Evolutionary conservation across 192 early-diverging fungal species (phyloP).

Genomic region (Backusella westeae): DNA sequence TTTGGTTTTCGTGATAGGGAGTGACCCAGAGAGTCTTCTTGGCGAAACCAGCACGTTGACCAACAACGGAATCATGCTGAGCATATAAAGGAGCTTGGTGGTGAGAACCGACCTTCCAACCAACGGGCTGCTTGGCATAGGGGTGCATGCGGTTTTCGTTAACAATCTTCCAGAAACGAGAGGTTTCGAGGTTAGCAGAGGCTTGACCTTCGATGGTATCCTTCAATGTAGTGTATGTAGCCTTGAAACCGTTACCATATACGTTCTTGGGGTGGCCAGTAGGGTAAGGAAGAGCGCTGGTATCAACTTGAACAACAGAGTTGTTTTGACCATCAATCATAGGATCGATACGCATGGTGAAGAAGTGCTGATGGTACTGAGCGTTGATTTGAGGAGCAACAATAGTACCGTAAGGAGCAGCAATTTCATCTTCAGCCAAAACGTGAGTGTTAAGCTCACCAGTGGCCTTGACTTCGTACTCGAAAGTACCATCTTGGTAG

Average conservation of each 20-base stretch:
- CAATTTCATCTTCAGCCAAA: slow-evolving; percentile 37
- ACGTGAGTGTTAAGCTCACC: slow-evolving; percentile 42
- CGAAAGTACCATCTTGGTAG: slow-evolving; percentile 42
- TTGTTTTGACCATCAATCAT: slow-evolving; percentile 44
- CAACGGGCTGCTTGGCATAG: slow-evolving; percentile 31
- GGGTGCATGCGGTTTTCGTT: slow-evolving; percentile 34
- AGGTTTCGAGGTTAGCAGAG: slow-evolving; percentile 13
- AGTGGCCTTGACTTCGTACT: slow-evolving; percentile 44
- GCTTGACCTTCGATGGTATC: slow-evolving; percentile 29
- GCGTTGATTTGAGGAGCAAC: slow-evolving; percentile 43
- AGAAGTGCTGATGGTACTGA: slow-evolving; percentile 42
- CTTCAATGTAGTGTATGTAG: slow-evolving; percentile 23
- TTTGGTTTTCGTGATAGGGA: slow-evolving; percentile 37
- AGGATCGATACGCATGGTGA: slow-evolving; percentile 43
- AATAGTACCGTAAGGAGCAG: slow-evolving; percentile 32
- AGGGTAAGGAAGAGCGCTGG: slow-evolving; percentile 17
- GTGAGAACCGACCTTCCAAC: slow-evolving; percentile 30
- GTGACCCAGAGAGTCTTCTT: slow-evolving; percentile 40
- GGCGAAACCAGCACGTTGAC: slow-evolving; percentile 37
- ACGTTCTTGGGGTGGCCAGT: slow-evolving; percentile 35
- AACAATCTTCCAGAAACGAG: slow-evolving; percentile 39
- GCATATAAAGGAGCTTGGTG: slow-evolving; percentile 30
- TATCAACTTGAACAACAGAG: slow-evolving; percentile 29
- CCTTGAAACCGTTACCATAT: slow-evolving; percentile 33
- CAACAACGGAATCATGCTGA: slow-evolving; percentile 35